Base-by-base conservation (phyloP, 805 yeast genomes). In the Hanseniaspora singularis region DNA sequence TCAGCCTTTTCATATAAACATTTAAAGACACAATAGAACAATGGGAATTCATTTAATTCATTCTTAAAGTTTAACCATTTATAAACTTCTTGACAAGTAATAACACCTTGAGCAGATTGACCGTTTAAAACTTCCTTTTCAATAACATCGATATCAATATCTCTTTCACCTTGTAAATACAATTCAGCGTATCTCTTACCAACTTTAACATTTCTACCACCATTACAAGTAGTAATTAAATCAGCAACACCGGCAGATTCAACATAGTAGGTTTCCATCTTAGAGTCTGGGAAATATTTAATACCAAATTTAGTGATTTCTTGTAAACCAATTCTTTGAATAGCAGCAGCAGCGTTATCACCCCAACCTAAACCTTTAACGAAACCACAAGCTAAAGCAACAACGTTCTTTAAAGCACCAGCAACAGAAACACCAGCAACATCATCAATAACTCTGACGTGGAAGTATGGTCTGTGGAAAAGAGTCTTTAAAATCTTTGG, bases 351-450 rank as follows among this genome's bases (percentile, higher is more conserved):
- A 53, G 98, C 97, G 64, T 92, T 92, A 66, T 87, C 95, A 64
- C 98, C 98, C 98, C 98, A 92, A 53, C 94, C 95, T 53, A 84
- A 73, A 57, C 98, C 98, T 66, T 86, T 95, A 52, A 89, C 97
- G 61, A 92, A 84, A 49, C 98, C 98, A 51, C 94, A 96, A 53
- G 95, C 94, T 60, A 87, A 70, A 31, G 98, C 98, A 52, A 89
- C 89, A 45, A 92, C 84, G 67, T 92, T 92, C 70, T 92, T 92
- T 65, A 92, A 74, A 10, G 98, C 98, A 62, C 98, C 98, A 37
- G 95, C 94, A 51, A 92, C 76, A 2, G 96, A 85, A 50, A 87
- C 92, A 63, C 98, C 98, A 20, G 94, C 94, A 49, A 89, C 94
- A 64, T 92, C 98, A 51, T 79, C 79, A 50, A 86, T 75, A 50